Base-by-base conservation (phyloP, 352 stramenopile species). In the Phytophthora litchii region DNA sequence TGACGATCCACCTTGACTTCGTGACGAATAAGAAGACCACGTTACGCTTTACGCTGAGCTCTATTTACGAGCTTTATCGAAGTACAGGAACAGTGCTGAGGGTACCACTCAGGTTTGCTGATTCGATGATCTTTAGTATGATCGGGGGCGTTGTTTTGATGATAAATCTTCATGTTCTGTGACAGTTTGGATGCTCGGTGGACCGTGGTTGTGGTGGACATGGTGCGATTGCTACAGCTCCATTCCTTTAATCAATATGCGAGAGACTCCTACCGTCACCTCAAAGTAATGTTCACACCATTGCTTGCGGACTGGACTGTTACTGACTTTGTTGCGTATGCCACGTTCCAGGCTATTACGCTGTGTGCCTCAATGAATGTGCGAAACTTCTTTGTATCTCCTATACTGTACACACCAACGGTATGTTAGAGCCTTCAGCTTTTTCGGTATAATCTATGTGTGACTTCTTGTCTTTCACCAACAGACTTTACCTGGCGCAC, bases 201-300 rank as follows among this genome's bases (percentile, higher is more conserved):
- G 85, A 89, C 71, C 11, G 74, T 83, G 3, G 29, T 94, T n/a
- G 76, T 71, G 4, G 36, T 92, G 19, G 85, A 94, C 36, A 83
- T 91, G 74, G 56, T 44, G 9, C 55, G 68, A 20, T 56, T 94
- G n/a, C 45, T 94, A 6, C 70, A 87, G 37, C 58, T 79, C 3
- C 81, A 92, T 58, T 81, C 74, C 2, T 89, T 86, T 56, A 89
- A 89, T 36, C 79, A 83, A 41, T 86, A 91, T 56, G 74, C 65
- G 17, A 65, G 83, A 40, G 80, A 92, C 34, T 60, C 53, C 4
- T 91, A 81, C 46, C 76, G 65, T 12, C 72, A 86, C 32, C 67
- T 92, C n/a, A 91, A 90, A 70, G 72, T 83, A 64, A 37, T 7
- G 36, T 46, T 34, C 4, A 1, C 35, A 34, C 10, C 12, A 13